A percentile compares a stretch with the other conserved stretches of the same genome.
phyloP scores from a whole-genome alignment of 306 rosid genomes.

The Spatholobus suberectus region DNA sequence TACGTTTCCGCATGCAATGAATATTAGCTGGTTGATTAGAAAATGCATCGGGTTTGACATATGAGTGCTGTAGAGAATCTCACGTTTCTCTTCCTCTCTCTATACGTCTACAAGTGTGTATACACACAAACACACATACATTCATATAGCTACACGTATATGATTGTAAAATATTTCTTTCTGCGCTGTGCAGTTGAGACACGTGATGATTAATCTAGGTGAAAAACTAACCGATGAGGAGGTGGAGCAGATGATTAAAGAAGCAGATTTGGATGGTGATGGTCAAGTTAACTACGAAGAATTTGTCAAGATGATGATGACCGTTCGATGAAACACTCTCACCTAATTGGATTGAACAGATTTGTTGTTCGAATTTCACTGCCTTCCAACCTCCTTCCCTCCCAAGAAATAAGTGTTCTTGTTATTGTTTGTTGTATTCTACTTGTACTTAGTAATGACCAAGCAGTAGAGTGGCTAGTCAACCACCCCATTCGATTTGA shows the following conservation, averaged over 20 bases:
- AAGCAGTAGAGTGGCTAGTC: constrained; percentile 43
- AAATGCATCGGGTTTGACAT: constrained; percentile 52
- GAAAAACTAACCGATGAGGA: constrained; percentile 93
- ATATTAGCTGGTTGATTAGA: constrained; percentile 45
- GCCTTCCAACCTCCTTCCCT: not conserved
- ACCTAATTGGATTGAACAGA: not conserved
- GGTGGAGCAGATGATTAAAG: constrained; percentile 90
- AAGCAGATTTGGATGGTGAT: constrained; percentile 96
- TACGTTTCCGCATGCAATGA: constrained; percentile 60
- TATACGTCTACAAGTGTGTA: not conserved
- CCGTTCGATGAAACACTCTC: constrained; percentile 61
- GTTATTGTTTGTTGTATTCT: constrained; percentile 8
- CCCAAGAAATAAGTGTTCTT: constrained; percentile 16
- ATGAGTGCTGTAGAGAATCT: constrained; percentile 44
- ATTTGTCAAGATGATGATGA: constrained; percentile 89
- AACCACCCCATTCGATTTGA: constrained; percentile 13
- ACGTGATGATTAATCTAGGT: constrained; percentile 91
- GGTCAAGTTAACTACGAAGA: constrained; percentile 94
- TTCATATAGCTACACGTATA: not conserved
- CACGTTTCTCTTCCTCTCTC: not conserved
- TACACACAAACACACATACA: not conserved
- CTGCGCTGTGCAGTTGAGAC: constrained; percentile 69
- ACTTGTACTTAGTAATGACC: constrained; percentile 40
- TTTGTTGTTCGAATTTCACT: constrained; percentile 38
- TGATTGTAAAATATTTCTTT: not conserved